phyloP scores from a whole-genome alignment of 1,284 basidiomycete species.

The Somion occarium region DNA sequence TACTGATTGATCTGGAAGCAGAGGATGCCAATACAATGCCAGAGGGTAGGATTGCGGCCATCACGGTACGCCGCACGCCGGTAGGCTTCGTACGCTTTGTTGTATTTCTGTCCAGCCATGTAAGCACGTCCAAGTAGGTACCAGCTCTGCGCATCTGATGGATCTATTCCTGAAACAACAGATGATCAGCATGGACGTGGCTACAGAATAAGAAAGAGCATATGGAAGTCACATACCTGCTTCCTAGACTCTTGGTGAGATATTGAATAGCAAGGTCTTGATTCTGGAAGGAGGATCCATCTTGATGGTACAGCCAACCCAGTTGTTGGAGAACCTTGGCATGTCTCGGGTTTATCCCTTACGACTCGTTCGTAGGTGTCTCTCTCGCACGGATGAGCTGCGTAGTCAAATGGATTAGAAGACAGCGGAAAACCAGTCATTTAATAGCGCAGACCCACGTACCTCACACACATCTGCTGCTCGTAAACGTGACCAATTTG shows the following conservation, averaged over 20 bases:
- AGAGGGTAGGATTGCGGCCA: slow-evolving; percentile 97
- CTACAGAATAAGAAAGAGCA: neutral
- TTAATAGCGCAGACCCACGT: slow-evolving; percentile 1
- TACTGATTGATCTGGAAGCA: slow-evolving; percentile 99
- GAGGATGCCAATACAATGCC: slow-evolving; percentile 98
- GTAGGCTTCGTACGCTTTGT: slow-evolving; percentile 99
- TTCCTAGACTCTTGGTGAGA: slow-evolving; percentile 91
- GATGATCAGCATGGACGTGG: neutral
- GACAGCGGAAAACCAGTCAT: slow-evolving; percentile 1
- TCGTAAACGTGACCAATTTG: slow-evolving; percentile 97
- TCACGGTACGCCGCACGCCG: slow-evolving; percentile 99
- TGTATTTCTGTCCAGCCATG: slow-evolving; percentile 99
- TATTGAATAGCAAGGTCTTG: slow-evolving; percentile 93
- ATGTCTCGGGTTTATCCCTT: slow-evolving; percentile 87
- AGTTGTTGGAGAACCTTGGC: slow-evolving; percentile 98
- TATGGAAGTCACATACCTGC: slow-evolving; percentile 57
- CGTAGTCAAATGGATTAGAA: slow-evolving; percentile 8
- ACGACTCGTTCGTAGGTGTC: slow-evolving; percentile 98
- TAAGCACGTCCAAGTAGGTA: slow-evolving; percentile 97
- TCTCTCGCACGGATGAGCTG: slow-evolving; percentile 81
- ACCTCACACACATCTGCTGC: slow-evolving; percentile 79
- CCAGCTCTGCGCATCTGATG: slow-evolving; percentile 97
- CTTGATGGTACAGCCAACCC: slow-evolving; percentile 96
- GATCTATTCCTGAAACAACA: slow-evolving; percentile 48
- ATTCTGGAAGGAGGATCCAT: slow-evolving; percentile 90